Base-by-base conservation (phyloP, 441 rosid species). In the Populus hybrid region DNA sequence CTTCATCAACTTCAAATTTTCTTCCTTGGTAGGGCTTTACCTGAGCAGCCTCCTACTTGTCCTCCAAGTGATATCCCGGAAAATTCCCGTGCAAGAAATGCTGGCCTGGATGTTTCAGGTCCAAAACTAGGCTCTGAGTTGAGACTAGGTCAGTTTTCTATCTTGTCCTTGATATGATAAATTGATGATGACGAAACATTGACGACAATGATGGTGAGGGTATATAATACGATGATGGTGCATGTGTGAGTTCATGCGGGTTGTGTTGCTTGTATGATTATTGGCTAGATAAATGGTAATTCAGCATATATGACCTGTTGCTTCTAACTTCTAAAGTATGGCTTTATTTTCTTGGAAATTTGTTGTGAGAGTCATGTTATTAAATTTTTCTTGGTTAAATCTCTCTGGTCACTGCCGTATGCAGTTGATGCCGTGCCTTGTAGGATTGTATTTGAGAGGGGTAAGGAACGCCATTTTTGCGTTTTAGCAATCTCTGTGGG, bases 391-490 rank as follows among this genome's bases (percentile, higher is more conserved):
- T 57, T 73, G 63, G 38, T 61, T 69, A 66, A 80, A 67, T 65
- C 70, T 75, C 74, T 73, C 75, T 80, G 72, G 63, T 80, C 70
- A 38, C 76, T 86, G 65, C 78, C 70, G 46, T 87, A 71, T 86
- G 92, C 93, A 96, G 99, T 86, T 85, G 95, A 89, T 87, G 90
- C 97, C 19, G 83, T 97, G 82, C 91, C 94, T 50, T 94, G 99
- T 84, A 84, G 95, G 87, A 91, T 94, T 83, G 95, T 98, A 79
- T 96, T 96, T 80, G 98, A 94, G 86, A 91, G 93, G 90, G 98
- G 95, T 69, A 94, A 89, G 84, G 99, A 93, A 69, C 98, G 98
- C 1, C 89, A 85, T 74, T 91, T 94, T 85, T 69, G 67, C 79
- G 90, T 94, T 81, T 90, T 93, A 82, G 92, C 97, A 66, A 69